Evolutionary conservation across 768 basidiomycete genomes (phyloP), one percentile per base, ranked within the genome.

Genomic region (Mycena amicta): DNA sequence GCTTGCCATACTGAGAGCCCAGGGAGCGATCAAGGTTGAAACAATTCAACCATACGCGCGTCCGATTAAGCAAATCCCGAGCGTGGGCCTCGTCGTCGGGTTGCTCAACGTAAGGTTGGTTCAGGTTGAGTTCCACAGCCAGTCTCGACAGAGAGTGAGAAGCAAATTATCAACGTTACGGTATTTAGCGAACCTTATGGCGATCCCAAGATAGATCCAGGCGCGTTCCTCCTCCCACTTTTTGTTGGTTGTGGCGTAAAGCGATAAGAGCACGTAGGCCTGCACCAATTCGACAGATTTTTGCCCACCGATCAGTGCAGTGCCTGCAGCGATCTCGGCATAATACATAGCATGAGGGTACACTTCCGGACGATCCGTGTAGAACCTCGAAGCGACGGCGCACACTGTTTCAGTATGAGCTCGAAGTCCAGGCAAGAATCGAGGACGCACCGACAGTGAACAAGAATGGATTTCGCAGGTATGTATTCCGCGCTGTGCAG

Each of bases 21-120:
- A 90, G 89, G 4, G 93, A 95, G 23, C 93, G 87, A 71, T 98
- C 95, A 39, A 96, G 76, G 72, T 95, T 93, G 75, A 89, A 92
- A 72, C 92, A 95, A 68, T 88, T 90, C 56, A 96, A 74, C 94
- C 94, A 98, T 5, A 90, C 83, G 20, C 94, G 85, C 53, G 93
- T 92, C 40, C 95, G 87, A 68, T 95, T 96, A 54, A 94, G 83
- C 74, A 94, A 84, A 74, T 95, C 90, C 39, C 95, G 84, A 5
- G 89, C 89, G 57, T 91, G 88, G 56, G 83, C 82, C 70, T 95
- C 92, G 66, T 92, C 91, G 15, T 84, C 74, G 8, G 90, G 88
- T 64, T 88, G 86, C 23, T 86, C 85, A 2, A 85, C 85, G 41
- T 81, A 80, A 2, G 90, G 90, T 27, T 89, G 80, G 65, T 97